These are phyloP conservation scores for Climacium dendroides DNA, from an alignment of 225 moss, liverwort and hornwort species.

Conservation along the genomic window DNA sequence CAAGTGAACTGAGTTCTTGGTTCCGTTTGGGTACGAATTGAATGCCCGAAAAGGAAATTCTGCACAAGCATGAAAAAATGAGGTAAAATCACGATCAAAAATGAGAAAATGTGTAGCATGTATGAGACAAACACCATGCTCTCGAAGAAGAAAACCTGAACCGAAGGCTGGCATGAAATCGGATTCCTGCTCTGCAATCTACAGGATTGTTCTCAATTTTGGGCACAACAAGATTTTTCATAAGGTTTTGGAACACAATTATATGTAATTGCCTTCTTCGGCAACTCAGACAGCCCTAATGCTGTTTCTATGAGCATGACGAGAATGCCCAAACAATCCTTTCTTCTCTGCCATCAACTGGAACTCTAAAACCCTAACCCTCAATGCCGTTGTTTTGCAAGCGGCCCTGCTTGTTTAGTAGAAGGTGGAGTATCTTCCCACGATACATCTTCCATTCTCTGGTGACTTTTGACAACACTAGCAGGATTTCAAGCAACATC, in stretches of 20 bases:
- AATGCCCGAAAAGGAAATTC: background rate
- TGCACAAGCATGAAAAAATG: background rate
- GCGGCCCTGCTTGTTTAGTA: background rate
- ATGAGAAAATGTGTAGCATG: background rate
- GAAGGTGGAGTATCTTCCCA: background rate
- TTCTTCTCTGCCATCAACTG: background rate
- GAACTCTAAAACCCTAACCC: background rate
- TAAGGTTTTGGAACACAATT: background rate
- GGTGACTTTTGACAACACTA: background rate
- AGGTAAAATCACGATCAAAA: too few relatives aligned
- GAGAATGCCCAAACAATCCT: background rate
- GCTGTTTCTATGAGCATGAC: background rate
- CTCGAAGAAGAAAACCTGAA: background rate
- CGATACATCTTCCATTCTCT: background rate
- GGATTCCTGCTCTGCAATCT: background rate
- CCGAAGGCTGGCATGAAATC: background rate
- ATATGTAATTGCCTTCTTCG: background rate
- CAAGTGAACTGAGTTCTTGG: background rate
- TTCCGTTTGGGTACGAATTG: background rate
- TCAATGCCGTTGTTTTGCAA: background rate
- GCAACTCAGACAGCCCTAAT: background rate
- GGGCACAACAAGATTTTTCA: background rate
- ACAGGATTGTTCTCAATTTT: background rate
- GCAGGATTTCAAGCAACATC: background rate
- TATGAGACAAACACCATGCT: background rate